Evolutionary conservation across 768 basidiomycete species (phyloP).

Genomic region (Xerocomellus amylosporus): DNA sequence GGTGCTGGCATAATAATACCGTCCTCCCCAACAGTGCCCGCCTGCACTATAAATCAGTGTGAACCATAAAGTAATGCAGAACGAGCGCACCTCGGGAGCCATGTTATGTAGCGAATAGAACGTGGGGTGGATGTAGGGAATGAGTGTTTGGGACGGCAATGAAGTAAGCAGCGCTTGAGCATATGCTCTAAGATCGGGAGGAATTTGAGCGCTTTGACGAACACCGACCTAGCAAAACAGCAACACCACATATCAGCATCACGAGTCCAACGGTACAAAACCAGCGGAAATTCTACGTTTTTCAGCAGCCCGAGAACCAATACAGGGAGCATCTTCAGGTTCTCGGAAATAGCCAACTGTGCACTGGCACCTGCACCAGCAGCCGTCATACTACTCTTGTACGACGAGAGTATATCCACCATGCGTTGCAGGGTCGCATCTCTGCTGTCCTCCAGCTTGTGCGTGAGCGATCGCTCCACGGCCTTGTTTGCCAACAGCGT

Average conservation of each 20-base stretch:
- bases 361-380: slow-evolving; percentile 92
- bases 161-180: slow-evolving; percentile 91
- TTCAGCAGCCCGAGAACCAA: slow-evolving; percentile 88
- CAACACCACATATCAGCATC: background rate
- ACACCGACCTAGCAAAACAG: slow-evolving; percentile 68
- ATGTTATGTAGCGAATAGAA: slow-evolving; percentile 98
- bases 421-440: slow-evolving; percentile 82
- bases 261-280: background rate
- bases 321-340: slow-evolving; percentile 92
- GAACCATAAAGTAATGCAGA: background rate
- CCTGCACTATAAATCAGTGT: slow-evolving; percentile 42
- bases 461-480: slow-evolving; percentile 80
- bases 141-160: slow-evolving; percentile 83
- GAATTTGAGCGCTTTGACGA: slow-evolving; percentile 94
- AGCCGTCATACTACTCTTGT: slow-evolving; percentile 96
- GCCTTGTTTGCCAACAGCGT: slow-evolving; percentile 90
- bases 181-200: slow-evolving; percentile 93
- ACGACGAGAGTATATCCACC: slow-evolving; percentile 79
- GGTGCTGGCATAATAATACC: slow-evolving; percentile 87
- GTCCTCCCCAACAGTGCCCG: slow-evolving; percentile 85
- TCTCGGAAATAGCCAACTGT: slow-evolving; percentile 88
- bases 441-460: slow-evolving; percentile 86
- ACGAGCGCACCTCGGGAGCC: slow-evolving; percentile 71
- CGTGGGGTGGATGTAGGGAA: slow-evolving; percentile 92
- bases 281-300: slow-evolving; percentile 59